Evolutionary conservation across 805 yeast genomes (phyloP).

Genomic region (Ogataea methylovora): DNA sequence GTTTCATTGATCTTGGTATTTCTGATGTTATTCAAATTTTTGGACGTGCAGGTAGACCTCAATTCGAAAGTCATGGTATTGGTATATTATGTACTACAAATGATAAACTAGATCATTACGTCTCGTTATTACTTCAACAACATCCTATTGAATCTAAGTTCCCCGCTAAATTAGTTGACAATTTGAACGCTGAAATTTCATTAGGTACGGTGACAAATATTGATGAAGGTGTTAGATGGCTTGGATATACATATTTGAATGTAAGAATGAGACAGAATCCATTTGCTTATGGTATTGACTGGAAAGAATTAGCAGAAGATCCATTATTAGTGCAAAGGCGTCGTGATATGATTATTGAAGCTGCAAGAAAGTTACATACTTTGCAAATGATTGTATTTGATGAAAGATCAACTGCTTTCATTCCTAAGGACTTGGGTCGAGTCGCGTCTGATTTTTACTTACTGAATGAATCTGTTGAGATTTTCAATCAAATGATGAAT

Average conservation of each 20-base stretch:
- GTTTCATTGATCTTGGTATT: slow-evolving; percentile 86
- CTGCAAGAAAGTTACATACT: slow-evolving; percentile 78
- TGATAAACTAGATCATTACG: slow-evolving; percentile 79
- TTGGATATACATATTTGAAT: slow-evolving; percentile 93
- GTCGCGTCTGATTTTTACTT: slow-evolving; percentile 92
- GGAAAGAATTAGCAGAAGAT: slow-evolving; percentile 80
- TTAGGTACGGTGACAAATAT: slow-evolving; percentile 91
- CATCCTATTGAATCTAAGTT: slow-evolving; percentile 92
- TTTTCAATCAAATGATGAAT: slow-evolving; percentile 77
- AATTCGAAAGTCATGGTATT: slow-evolving; percentile 84
- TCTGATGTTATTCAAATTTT: slow-evolving; percentile 96
- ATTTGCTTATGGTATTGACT: slow-evolving; percentile 81
- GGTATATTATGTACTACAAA: slow-evolving; percentile 83
- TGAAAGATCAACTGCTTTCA: slow-evolving; percentile 70
- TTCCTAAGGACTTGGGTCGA: slow-evolving; percentile 86
- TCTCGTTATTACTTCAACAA: slow-evolving; percentile 85
- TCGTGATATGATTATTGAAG: slow-evolving; percentile 64
- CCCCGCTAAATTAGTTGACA: slow-evolving; percentile 74
- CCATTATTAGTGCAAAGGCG: slow-evolving; percentile 71
- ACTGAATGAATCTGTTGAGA: slow-evolving; percentile 76
- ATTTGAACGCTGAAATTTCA: slow-evolving; percentile 92
- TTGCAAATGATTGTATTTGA: slow-evolving; percentile 93
- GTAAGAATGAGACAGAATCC: slow-evolving; percentile 96
- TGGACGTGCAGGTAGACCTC: slow-evolving; percentile 99
- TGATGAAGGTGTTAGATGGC: slow-evolving; percentile 93